Base-by-base conservation (phyloP, 768 basidiomycete species). In the Suillus lakei region DNA sequence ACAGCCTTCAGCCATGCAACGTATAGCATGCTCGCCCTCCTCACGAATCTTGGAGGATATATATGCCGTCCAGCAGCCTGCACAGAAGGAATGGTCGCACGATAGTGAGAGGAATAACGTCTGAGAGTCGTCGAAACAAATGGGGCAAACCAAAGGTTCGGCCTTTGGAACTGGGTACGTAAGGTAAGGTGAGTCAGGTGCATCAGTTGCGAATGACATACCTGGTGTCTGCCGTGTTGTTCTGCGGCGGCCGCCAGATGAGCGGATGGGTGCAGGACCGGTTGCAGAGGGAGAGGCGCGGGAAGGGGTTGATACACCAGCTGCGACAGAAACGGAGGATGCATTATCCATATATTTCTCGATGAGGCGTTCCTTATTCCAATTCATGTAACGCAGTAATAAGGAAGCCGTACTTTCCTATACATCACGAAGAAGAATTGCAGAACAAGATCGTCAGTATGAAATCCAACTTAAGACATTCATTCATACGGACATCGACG, bases 321-420 rank as follows among this genome's bases (percentile, higher is more conserved):
- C 95, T 8, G 87, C 85, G 32, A 87, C 83, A 34, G 90, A 86
- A 18, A 96, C 85, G 9, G 81, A 79, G 23, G 88, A 82, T 1
- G 93, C 87, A 66, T 95, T 92, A 71, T 98, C 97, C 95, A 98
- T 98, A 79, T 94, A 99, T 76, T 93, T 92, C 80, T 99, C 97
- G 70, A 95, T 94, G 26, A 99, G 85, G 63, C 91, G 90, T 76
- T 99, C 98, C 74, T 93, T 94, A 83, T 99, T 99, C 98, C 98
- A 99, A 63, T 85, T 82, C 83, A 91, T 87, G 79, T 92, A 81
- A 34, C 96, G 88, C 65, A 99, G 81, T 7, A 99, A 84, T 36
- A 96, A 80, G 3, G 88, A 84, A 5, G 96, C 96, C 3, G 85
- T 85, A 70, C 86, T 85, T 2, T 77, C 70, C 95, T 96, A 74